A percentile compares a stretch with the other conserved stretches of the same genome.
phyloP scores from a whole-genome alignment of 2,329 filamentous ascomycete species.

The Tolypocladium paradoxum region DNA sequence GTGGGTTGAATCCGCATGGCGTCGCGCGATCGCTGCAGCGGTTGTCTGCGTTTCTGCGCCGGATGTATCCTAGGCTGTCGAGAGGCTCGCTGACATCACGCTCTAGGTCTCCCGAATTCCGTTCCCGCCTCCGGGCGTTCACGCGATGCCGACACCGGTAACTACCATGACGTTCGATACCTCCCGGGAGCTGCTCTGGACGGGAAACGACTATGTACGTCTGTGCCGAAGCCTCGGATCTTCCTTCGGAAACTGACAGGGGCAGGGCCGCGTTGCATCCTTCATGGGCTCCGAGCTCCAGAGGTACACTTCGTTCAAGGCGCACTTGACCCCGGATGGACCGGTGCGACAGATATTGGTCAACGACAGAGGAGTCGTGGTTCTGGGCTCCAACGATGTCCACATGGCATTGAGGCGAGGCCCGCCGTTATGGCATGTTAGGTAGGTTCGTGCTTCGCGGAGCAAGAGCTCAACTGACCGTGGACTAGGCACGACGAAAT shows the following conservation, averaged over 20 bases:
- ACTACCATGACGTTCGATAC: conserved; percentile 84
- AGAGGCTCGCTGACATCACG: conserved; percentile 4
- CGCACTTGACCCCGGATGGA: conserved; percentile 63
- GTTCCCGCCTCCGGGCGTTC: conserved; percentile 65
- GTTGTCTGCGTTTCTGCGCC: not conserved
- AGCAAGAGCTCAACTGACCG: not conserved
- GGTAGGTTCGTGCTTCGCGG: conserved; percentile 25
- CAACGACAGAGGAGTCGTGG: conserved; percentile 82
- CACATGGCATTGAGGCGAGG: conserved; percentile 84
- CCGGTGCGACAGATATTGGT: conserved; percentile 80
- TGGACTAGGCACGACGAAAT: conserved; percentile 56
- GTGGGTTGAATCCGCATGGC: conserved; percentile 17
- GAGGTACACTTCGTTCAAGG: conserved; percentile 82
- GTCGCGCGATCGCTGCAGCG: not conserved
- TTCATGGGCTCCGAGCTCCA: conserved; percentile 81
- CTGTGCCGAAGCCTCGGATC: not conserved
- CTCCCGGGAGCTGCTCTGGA: conserved; percentile 82
- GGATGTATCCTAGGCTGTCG: not conserved
- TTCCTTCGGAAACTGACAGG: conserved; percentile 11
- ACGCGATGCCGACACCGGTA: conserved; percentile 59
- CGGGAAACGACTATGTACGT: conserved; percentile 78
- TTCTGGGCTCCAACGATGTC: conserved; percentile 70
- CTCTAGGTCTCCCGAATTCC: conserved; percentile 66
- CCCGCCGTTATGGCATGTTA: conserved; percentile 78
- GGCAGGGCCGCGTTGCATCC: conserved; percentile 77